Conservation (phyloP, 1,284 basidiomycete genomes). For the Apiotrichum akiyoshidainum region DNA sequence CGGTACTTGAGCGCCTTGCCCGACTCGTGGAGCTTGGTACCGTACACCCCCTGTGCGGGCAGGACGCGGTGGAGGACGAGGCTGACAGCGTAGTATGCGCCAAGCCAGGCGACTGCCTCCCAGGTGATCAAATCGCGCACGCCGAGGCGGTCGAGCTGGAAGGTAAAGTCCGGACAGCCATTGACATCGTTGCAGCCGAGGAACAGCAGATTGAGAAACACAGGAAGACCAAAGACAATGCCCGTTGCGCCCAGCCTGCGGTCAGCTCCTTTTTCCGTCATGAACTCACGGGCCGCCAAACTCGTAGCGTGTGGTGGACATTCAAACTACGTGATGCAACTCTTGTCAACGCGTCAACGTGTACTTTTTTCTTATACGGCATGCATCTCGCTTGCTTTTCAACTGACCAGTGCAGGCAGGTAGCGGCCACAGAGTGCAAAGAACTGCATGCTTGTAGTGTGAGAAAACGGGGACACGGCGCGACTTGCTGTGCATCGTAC, state of each 20-base stretch:
- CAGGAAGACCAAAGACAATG: conserved; percentile 6
- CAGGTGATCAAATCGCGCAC: conserved; percentile 9
- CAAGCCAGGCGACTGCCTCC: conserved; percentile 1
- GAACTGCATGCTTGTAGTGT: too few species aligned
- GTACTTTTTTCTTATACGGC: too few species aligned
- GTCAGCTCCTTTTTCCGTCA: neutral
- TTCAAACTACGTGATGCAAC: too few species aligned
- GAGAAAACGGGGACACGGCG: too few species aligned
- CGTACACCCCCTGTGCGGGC: conserved; percentile 3
- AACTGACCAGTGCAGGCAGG: too few species aligned
- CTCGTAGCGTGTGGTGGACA: conserved; percentile 1
- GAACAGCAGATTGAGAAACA: conserved; percentile 6
- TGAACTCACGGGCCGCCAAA: conserved; percentile 5
- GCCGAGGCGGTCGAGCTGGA: conserved; percentile 2
- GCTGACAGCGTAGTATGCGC: conserved; percentile 6
- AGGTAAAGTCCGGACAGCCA: conserved; percentile 2
- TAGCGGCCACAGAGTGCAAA: too few species aligned
- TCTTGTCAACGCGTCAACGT: too few species aligned
- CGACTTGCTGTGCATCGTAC: too few species aligned
- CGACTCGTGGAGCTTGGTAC: conserved; percentile 14
- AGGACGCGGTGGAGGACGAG: conserved; percentile 10
- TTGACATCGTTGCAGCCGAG: conserved; percentile 10
- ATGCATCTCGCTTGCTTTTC: too few species aligned
- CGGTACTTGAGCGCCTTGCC: conserved; percentile 12
- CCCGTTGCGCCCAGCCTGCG: conserved; percentile 3